Percentiles rank a stretch among this genome's conserved stretches.
These are phyloP conservation scores for Lentinula aciculospora DNA, from an alignment of 768 basidiomycete species.

Conservation along the genomic window DNA sequence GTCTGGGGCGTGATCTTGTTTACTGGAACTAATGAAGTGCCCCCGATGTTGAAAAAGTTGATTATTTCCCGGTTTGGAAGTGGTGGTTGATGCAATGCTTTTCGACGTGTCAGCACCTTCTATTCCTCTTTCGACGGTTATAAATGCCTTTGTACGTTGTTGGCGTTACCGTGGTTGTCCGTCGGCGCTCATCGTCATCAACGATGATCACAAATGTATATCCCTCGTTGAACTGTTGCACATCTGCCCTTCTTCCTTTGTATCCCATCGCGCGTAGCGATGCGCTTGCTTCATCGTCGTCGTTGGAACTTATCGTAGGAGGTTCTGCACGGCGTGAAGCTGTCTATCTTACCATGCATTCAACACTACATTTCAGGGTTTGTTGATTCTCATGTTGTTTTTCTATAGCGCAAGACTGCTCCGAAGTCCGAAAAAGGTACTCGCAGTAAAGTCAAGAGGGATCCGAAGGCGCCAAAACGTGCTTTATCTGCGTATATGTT, in stretches of 20 bases:
- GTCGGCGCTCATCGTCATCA: not conserved
- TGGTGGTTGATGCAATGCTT: not conserved
- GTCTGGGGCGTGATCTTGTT: slow-evolving; percentile 5
- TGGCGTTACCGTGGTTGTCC: not conserved
- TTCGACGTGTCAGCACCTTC: not conserved
- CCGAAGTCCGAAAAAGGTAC: slow-evolving; percentile 62
- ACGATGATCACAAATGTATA: slow-evolving; percentile 1
- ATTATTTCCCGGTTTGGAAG: slow-evolving; percentile 8
- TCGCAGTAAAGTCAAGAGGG: slow-evolving; percentile 64
- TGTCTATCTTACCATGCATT: not conserved
- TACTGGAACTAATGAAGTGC: not conserved
- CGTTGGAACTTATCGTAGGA: not conserved
- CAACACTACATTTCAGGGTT: not conserved
- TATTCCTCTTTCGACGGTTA: not conserved
- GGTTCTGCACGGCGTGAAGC: not conserved
- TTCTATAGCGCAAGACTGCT: slow-evolving; percentile 63
- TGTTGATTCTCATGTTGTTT: not conserved
- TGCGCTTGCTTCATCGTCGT: not conserved
- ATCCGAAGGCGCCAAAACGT: slow-evolving; percentile 84
- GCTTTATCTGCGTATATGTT: slow-evolving; percentile 98
- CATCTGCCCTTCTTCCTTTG: not conserved
- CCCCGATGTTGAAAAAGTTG: slow-evolving; percentile 3
- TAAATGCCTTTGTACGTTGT: not conserved
- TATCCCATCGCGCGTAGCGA: not conserved
- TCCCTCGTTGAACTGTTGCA: not conserved